Evolutionary conservation across 2,329 filamentous ascomycete species (phyloP).

Genomic region (Hypocreales sp.): DNA sequence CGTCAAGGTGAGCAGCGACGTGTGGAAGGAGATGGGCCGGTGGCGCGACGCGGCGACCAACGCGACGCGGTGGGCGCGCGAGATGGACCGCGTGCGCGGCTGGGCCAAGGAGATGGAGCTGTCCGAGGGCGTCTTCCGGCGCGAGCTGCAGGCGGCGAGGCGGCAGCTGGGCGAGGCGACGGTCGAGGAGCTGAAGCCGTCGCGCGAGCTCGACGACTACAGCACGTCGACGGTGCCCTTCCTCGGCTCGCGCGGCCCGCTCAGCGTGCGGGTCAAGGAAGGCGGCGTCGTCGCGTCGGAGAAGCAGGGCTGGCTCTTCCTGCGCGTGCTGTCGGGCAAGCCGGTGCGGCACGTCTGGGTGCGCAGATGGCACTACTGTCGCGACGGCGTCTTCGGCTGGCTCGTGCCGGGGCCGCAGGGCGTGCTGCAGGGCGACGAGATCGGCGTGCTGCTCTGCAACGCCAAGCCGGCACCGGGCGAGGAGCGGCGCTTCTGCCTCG

Average conservation of each 20-base stretch:
- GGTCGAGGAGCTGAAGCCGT: constrained; percentile 57
- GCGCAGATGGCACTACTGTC: constrained; percentile 88
- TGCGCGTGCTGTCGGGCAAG: constrained; percentile 71
- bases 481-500: constrained; percentile 91
- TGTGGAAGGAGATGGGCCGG: constrained; percentile 74
- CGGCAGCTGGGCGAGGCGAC: constrained; percentile 71
- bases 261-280: constrained; percentile 42
- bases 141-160: constrained; percentile 64
- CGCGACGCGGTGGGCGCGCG: constrained; percentile 53
- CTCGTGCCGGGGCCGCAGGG: constrained; percentile 71
- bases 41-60: constrained; percentile 49
- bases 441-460: constrained; percentile 86
- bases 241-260: constrained; percentile 54
- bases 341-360: constrained; percentile 83
- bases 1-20: constrained; percentile 68
- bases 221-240: constrained; percentile 80
- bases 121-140: constrained; percentile 68
- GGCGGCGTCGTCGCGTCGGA: constrained; percentile 42
- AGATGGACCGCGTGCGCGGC: constrained; percentile 82
- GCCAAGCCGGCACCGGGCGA: constrained; percentile 83
- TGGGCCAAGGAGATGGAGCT: constrained; percentile 93
- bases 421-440: constrained; percentile 91
- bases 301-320: constrained; percentile 90
- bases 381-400: constrained; percentile 92
- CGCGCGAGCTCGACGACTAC: constrained; percentile 86